phyloP scores from a whole-genome alignment of 352 stramenopile genomes.

The Pythium periplocum region DNA sequence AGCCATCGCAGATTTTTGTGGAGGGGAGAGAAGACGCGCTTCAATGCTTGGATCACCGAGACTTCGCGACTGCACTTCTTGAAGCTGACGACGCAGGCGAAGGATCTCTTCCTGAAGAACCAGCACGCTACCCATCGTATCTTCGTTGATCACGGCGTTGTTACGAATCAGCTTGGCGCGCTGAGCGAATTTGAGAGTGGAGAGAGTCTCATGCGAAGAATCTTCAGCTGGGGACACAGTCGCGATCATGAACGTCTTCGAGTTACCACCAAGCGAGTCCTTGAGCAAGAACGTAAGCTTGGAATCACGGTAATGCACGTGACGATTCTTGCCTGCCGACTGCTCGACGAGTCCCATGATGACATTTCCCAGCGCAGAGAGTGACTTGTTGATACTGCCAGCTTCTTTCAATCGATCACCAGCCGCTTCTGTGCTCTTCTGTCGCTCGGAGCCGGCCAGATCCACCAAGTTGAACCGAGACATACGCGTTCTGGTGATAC shows the following conservation, averaged over 20 bases:
- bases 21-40: background rate
- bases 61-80: conserved; percentile 37
- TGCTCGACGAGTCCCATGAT: conserved; percentile 89
- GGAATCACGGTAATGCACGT: conserved; percentile 83
- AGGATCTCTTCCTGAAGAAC: conserved; percentile 75
- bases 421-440: conserved; percentile 92
- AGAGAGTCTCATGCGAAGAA: conserved; percentile 81
- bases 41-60: conserved; percentile 2
- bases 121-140: conserved; percentile 50
- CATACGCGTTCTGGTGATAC: conserved; percentile 57
- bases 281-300: conserved; percentile 85
- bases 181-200: conserved; percentile 82
- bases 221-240: conserved; percentile 80
- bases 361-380: conserved; percentile 94
- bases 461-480: conserved; percentile 98
- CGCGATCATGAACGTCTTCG: conserved; percentile 85
- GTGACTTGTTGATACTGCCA: conserved; percentile 95
- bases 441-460: conserved; percentile 96
- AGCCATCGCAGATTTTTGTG: too few species aligned
- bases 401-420: conserved; percentile 96
- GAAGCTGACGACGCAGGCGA: conserved; percentile 47
- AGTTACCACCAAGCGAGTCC: conserved; percentile 81
- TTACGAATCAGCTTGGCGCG: conserved; percentile 84
- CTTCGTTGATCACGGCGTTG: conserved; percentile 81
- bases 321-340: conserved; percentile 69